Conservation (phyloP, 75 land plant species). For the Azolla pinnata region DNA sequence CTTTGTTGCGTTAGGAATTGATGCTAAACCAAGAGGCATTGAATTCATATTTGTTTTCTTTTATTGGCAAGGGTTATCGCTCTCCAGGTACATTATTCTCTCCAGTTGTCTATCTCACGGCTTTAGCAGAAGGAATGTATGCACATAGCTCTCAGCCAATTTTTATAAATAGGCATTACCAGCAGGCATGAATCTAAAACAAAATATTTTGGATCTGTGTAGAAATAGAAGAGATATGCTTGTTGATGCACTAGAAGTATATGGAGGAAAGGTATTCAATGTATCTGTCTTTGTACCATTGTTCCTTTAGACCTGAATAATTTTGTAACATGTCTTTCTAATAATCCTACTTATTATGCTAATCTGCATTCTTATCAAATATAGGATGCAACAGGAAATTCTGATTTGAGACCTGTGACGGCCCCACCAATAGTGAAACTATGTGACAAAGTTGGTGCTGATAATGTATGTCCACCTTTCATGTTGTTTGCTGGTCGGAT, state of each 20-base stretch:
- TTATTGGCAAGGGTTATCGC: conserved; percentile 23
- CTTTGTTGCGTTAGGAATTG: conserved; percentile 1
- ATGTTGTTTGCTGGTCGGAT: background rate
- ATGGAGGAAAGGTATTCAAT: background rate
- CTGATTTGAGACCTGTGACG: conserved; percentile 22
- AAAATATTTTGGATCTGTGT: background rate
- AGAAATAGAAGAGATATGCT: background rate
- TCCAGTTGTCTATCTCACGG: conserved; percentile 43
- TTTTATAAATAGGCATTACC: conserved; percentile 16
- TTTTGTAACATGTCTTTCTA: background rate
- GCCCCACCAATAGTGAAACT: conserved; percentile 37
- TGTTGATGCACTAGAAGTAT: background rate
- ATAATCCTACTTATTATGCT: background rate
- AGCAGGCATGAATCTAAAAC: background rate
- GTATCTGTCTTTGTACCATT: background rate
- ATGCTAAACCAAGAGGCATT: conserved; percentile 2
- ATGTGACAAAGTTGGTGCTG: conserved; percentile 35
- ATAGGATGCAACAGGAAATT: conserved; percentile 36
- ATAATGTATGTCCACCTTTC: conserved; percentile 19
- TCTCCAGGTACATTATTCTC: conserved; percentile 36
- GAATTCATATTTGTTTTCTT: background rate
- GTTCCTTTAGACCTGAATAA: background rate
- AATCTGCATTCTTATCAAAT: background rate
- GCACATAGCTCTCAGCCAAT: conserved; percentile 23
- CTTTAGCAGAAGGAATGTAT: conserved; percentile 43